These are phyloP conservation scores for Mucor saturninus DNA, from an alignment of 371 early-diverging fungal species.

Conservation along the genomic window DNA sequence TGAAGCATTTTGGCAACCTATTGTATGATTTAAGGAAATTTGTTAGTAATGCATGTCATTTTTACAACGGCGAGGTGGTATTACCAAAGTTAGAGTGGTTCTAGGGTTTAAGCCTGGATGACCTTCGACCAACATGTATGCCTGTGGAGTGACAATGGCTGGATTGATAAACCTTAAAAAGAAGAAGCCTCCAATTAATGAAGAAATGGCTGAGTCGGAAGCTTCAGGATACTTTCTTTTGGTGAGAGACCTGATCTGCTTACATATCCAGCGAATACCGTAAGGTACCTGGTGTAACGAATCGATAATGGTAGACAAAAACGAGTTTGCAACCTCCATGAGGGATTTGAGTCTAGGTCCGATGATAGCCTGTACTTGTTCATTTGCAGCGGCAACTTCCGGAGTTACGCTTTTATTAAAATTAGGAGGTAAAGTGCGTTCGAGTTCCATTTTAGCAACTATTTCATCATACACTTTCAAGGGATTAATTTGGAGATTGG, in stretches of 20 bases:
- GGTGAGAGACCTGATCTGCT: constrained; percentile 87
- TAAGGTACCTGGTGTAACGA: constrained; percentile 84
- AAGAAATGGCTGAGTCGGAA: constrained; percentile 80
- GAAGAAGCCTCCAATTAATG: constrained; percentile 93
- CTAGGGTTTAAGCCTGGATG: constrained; percentile 75
- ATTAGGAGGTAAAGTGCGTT: constrained; percentile 51
- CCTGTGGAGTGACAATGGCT: constrained; percentile 91
- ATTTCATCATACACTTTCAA: constrained; percentile 87
- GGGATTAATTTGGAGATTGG: constrained; percentile 89
- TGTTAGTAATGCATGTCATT: too few relatives aligned
- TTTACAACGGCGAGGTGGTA: too few relatives aligned
- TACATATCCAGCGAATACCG: constrained; percentile 96
- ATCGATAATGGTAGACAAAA: constrained; percentile 78
- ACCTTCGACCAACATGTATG: constrained; percentile 86
- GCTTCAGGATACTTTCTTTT: constrained; percentile 87
- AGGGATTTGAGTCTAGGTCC: constrained; percentile 74
- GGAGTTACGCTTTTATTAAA: constrained; percentile 62
- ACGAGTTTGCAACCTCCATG: constrained; percentile 79
- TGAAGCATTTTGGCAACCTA: constrained; percentile 92
- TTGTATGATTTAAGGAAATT: background rate
- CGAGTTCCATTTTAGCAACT: constrained; percentile 54
- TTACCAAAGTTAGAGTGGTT: constrained; percentile 76
- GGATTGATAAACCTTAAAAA: constrained; percentile 93
- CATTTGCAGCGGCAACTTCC: constrained; percentile 71
- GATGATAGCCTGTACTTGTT: constrained; percentile 75